These are phyloP conservation scores for Cryomyces antarcticus DNA, from an alignment of 495 filamentous ascomycete species.

Conservation along the genomic window DNA sequence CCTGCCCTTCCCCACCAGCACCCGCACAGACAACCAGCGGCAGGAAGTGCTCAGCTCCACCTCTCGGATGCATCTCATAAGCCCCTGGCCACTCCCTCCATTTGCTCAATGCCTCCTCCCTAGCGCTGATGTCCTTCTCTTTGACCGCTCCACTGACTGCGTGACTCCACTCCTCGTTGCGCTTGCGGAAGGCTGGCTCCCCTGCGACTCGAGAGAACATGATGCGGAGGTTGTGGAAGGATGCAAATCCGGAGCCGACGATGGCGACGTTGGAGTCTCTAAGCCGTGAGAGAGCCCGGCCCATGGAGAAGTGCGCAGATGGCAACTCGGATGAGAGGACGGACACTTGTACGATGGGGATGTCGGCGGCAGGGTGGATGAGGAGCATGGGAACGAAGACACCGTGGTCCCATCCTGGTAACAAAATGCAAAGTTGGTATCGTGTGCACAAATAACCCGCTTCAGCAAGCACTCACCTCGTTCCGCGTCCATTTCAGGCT, in stretches of 20 bases:
- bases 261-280: slow-evolving; percentile 14
- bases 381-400: slow-evolving; percentile 19
- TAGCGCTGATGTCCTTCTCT: slow-evolving; percentile 4
- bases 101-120: slow-evolving; percentile 8
- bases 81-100: slow-evolving; percentile 13
- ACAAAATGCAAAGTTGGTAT: too few relatives aligned
- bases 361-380: slow-evolving; percentile 12
- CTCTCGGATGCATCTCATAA: slow-evolving; percentile 16
- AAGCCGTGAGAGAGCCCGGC: slow-evolving; percentile 11
- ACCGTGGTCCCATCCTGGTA: slow-evolving; percentile 21
- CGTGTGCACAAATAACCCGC: too few relatives aligned
- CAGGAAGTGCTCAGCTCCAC: slow-evolving; percentile 17
- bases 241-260: slow-evolving; percentile 16
- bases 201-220: slow-evolving; percentile 9
- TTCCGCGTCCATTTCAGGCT: slow-evolving; percentile 9
- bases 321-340: slow-evolving; percentile 14
- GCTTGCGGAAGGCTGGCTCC: slow-evolving; percentile 5
- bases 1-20: slow-evolving; percentile 12
- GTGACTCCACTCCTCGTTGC: slow-evolving; percentile 11
- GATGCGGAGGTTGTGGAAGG: slow-evolving; percentile 14
- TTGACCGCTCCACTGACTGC: slow-evolving; percentile 8
- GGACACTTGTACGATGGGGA: slow-evolving; percentile 18
- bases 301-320: slow-evolving; percentile 11
- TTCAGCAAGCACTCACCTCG: slow-evolving; percentile 4
- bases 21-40: slow-evolving; percentile 17